phyloP scores from a whole-genome alignment of 1,284 basidiomycete genomes.

The Ganoderma sinense region DNA sequence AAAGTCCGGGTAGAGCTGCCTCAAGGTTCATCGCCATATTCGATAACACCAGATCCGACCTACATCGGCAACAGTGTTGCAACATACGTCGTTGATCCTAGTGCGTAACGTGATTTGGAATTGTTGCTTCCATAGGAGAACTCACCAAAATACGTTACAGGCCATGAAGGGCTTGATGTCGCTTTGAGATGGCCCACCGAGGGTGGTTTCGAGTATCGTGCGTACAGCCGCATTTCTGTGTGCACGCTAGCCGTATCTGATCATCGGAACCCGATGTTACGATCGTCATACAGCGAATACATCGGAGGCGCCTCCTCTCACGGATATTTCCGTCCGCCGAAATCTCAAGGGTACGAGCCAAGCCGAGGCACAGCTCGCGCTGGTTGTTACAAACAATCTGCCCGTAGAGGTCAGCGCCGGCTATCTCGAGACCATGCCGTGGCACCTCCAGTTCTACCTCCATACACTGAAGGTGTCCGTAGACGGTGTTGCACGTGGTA shows the following conservation, averaged over 20 bases:
- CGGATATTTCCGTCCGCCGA: slow-evolving; percentile 69
- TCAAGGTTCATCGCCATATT: slow-evolving; percentile 44
- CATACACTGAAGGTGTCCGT: slow-evolving; percentile 73
- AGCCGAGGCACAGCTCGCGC: slow-evolving; percentile 74
- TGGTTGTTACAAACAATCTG: slow-evolving; percentile 75
- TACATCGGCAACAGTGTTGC: slow-evolving; percentile 43
- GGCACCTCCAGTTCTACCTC: slow-evolving; percentile 90
- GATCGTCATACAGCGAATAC: slow-evolving; percentile 31
- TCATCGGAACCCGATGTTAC: slow-evolving; percentile 30
- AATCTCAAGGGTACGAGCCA: slow-evolving; percentile 82
- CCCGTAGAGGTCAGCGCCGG: slow-evolving; percentile 58
- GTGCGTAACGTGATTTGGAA: slow-evolving; percentile 44
- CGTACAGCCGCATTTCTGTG: slow-evolving; percentile 30
- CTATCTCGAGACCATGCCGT: slow-evolving; percentile 94
- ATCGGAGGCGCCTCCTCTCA: slow-evolving; percentile 36
- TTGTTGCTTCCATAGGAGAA: background rate
- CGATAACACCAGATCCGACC: slow-evolving; percentile 58
- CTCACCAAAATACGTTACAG: slow-evolving; percentile 22
- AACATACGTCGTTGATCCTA: slow-evolving; percentile 55
- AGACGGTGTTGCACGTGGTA: slow-evolving; percentile 50
- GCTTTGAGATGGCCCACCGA: slow-evolving; percentile 64
- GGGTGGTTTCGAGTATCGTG: slow-evolving; percentile 63
- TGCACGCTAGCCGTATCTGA: slow-evolving; percentile 1
- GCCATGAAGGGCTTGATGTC: slow-evolving; percentile 52
- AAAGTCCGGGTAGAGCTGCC: slow-evolving; percentile 58